Percentiles rank a stretch among this genome's conserved stretches.
These are phyloP conservation scores for Zanthoxylum bungeanum DNA, from an alignment of 345 rosid species.

Conservation along the genomic window DNA sequence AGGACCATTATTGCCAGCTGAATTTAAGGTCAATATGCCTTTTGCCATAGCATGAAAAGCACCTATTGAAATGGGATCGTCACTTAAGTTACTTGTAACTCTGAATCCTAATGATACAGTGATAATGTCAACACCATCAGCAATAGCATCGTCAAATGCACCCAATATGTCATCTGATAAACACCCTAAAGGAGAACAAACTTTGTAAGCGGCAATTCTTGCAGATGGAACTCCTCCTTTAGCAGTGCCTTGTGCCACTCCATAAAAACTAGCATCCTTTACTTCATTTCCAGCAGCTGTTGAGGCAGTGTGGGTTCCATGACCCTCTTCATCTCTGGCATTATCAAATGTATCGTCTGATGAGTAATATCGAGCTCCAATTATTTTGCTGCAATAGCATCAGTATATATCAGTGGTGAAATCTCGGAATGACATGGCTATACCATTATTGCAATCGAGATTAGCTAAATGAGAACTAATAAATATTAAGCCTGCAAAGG, in stretches of 20 bases:
- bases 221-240: constrained; percentile 61
- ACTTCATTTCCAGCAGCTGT: constrained; percentile 55
- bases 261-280: constrained; percentile 32
- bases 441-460: too few species aligned
- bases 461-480: too few species aligned
- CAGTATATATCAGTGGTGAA: too few species aligned
- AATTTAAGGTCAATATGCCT: constrained; percentile 41
- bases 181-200: constrained; percentile 3
- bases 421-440: too few species aligned
- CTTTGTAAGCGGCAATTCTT: constrained; percentile 45
- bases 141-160: constrained; percentile 62
- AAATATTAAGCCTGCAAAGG: background rate
- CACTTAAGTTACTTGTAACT: too few species aligned
- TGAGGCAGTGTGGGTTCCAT: constrained; percentile 64
- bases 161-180: constrained; percentile 6
- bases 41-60: constrained; percentile 47
- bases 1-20: constrained; percentile 37
- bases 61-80: constrained; percentile 31
- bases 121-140: constrained; percentile 53
- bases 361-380: constrained; percentile 36
- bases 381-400: too few species aligned
- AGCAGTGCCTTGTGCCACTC: constrained; percentile 47
- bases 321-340: constrained; percentile 29
- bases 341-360: background rate
- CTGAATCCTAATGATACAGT: constrained; percentile 20